A percentile compares a stretch with the other conserved stretches of the same genome.
These are phyloP conservation scores for Lecanicillium sp. DNA, from an alignment of 2,329 filamentous ascomycete species.

Conservation along the genomic window DNA sequence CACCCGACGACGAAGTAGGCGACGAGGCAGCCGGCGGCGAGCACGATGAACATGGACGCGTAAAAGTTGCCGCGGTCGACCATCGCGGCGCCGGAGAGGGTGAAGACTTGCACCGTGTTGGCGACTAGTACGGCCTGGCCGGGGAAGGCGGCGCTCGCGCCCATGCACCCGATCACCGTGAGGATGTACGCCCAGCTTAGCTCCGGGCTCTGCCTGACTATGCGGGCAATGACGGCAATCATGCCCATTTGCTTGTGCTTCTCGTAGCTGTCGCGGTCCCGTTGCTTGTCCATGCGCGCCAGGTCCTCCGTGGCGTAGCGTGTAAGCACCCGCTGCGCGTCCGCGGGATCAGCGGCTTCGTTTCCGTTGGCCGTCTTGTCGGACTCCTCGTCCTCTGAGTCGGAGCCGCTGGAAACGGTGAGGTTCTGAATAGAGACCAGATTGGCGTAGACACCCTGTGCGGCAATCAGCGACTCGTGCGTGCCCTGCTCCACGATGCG, in stretches of 20 bases:
- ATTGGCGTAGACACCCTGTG: conserved; percentile 42
- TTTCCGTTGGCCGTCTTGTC: conserved; percentile 1
- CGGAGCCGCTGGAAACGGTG: conserved; percentile 20
- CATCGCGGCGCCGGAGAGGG: conserved; percentile 26
- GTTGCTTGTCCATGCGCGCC: conserved; percentile 27
- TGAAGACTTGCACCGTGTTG: conserved; percentile 37
- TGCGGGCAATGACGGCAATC: conserved; percentile 24
- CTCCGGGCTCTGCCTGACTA: conserved; percentile 33
- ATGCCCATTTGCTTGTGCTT: conserved; percentile 27
- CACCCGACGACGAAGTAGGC: conserved; percentile 37
- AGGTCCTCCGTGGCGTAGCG: conserved; percentile 26
- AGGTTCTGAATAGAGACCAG: conserved; percentile 41
- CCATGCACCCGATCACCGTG: conserved; percentile 25
- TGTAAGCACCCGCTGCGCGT: conserved; percentile 26
- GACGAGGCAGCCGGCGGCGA: conserved; percentile 39
- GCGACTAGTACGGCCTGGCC: conserved; percentile 39
- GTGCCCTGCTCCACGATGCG: conserved; percentile 24
- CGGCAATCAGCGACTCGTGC: conserved; percentile 44
- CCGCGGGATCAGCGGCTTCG: conserved; percentile 14
- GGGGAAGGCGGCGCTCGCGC: conserved; percentile 31
- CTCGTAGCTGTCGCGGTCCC: conserved; percentile 32
- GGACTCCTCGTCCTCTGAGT: conserved; percentile 19
- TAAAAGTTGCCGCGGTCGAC: conserved; percentile 42
- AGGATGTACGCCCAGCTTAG: conserved; percentile 30
- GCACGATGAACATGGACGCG: conserved; percentile 49